phyloP scores from a whole-genome alignment of 1,284 basidiomycete genomes.

The Heliocybe sulcata region DNA sequence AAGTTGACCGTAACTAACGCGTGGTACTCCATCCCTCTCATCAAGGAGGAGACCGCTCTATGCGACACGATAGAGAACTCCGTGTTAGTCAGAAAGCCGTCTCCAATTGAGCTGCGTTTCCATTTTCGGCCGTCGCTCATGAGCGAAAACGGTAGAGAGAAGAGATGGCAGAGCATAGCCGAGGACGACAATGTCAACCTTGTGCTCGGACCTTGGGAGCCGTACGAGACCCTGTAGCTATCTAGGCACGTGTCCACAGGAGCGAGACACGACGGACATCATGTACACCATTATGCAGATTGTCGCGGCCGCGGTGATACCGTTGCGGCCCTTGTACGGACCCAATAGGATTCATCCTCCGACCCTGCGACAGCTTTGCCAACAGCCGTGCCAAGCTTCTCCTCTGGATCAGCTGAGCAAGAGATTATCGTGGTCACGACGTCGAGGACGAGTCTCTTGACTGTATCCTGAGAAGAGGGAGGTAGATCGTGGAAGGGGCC shows the following conservation, averaged over 20 bases:
- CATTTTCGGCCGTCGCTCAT: conserved; percentile 21
- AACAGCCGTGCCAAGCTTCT: background rate
- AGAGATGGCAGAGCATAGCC: conserved; percentile 1
- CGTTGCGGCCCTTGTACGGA: background rate
- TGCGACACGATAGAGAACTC: conserved; percentile 20
- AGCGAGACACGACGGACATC: too few relatives aligned
- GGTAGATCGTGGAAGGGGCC: conserved; percentile 74
- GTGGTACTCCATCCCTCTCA: conserved; percentile 22
- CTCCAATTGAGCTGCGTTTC: conserved; percentile 13
- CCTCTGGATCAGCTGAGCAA: conserved; percentile 5
- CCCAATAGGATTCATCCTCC: background rate
- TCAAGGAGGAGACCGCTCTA: conserved; percentile 23
- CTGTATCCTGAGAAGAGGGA: conserved; percentile 20
- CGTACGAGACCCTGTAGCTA: background rate
- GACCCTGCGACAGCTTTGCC: background rate
- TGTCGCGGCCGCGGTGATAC: background rate
- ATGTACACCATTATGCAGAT: too few relatives aligned
- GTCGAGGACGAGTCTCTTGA: conserved; percentile 37
- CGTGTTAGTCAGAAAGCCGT: conserved; percentile 11
- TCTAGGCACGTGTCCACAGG: background rate
- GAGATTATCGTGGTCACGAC: conserved; percentile 27
- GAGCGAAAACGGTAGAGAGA: conserved; percentile 13
- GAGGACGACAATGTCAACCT: background rate
- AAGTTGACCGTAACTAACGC: conserved; percentile 29
- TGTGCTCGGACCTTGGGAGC: background rate